These are phyloP conservation scores for Coemansia sp. DNA, from an alignment of 192 early-diverging fungal genomes.

Conservation along the genomic window DNA sequence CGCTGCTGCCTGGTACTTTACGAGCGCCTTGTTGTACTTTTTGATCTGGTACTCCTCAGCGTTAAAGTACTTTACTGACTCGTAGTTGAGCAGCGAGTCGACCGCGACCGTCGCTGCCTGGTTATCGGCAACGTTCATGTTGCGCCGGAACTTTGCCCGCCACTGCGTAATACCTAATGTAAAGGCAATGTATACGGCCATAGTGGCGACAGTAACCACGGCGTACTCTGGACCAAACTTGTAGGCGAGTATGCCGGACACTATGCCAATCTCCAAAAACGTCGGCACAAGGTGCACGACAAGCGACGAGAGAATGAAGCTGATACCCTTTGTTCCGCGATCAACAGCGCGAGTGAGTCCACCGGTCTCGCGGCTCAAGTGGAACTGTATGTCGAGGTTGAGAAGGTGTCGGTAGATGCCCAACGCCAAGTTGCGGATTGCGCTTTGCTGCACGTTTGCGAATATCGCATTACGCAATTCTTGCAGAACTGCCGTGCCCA, in stretches of 20 bases:
- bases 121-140: conserved; percentile 97
- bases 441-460: conserved; percentile 89
- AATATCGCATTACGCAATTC: conserved; percentile 96
- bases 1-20: conserved; percentile 93
- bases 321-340: conserved; percentile 93
- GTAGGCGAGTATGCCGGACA: conserved; percentile 81
- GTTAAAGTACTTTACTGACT: conserved; percentile 96
- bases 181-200: conserved; percentile 79
- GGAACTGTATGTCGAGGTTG: conserved; percentile 86
- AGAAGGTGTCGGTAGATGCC: conserved; percentile 92
- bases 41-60: conserved; percentile 91
- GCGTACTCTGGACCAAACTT: conserved; percentile 65
- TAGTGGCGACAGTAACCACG: conserved; percentile 63
- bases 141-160: conserved; percentile 78
- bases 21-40: conserved; percentile 84
- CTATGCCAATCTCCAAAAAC: conserved; percentile 91
- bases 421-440: conserved; percentile 82
- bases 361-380: conserved; percentile 93
- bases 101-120: conserved; percentile 90
- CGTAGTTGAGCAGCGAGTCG: conserved; percentile 96
- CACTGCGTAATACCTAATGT: conserved; percentile 90
- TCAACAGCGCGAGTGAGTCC: conserved; percentile 96
- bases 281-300: conserved; percentile 97
- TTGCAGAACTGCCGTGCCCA: conserved; percentile 78
- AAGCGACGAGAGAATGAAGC: conserved; percentile 90